Evolutionary conservation across 805 yeast species (phyloP), one percentile per base, ranked within the genome.

Genomic region (Yarrowia phangngaensis): DNA sequence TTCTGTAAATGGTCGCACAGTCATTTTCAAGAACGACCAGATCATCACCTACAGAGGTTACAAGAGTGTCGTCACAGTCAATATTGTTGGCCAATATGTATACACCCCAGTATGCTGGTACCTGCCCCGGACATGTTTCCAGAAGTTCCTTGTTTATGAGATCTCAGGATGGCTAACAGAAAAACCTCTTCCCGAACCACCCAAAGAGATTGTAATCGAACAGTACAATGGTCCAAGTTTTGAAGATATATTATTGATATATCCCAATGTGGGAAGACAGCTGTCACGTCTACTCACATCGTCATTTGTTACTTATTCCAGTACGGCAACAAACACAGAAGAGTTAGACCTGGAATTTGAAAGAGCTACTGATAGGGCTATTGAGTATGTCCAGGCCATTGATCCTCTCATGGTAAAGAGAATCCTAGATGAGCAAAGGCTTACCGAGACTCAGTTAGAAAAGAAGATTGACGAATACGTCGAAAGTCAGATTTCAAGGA

Each of bases 401-500:
- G 66, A 62, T 20, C 53, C 51, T 16, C 30, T 54, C 3, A 36
- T 52, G n/a, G 54, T 63, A 20, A 52, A 53, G n/a, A 29, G 55
- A 3, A 52, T 64, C 51, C 60, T 61, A 3, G 35, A 45, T 7
- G 60, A 61, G 13, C 45, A 57, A 14, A 56, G 53, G 14, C 50
- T 63, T n/a, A 52, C 54, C 3, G 63, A 62, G 6, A 63, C 59
- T 1, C 68, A 64, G 17, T 46, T 64, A 78, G 54, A 75, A 70
- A 55, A 70, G 69, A 51, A 68, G 78, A 34, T 87, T 2, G 82
- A 79, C 56, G 78, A 78, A 49, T 85, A 85, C 56, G 80, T 85
- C 12, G 96, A 89, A 57, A 57, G 72, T 52, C 79, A 79, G 51
- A 62, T 86, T 23, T 82, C 79, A 57, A 83, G 78, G 54, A 76